Evolutionary conservation across 2,329 filamentous ascomycete species (phyloP).

Genomic region (Fusarium sp.): DNA sequence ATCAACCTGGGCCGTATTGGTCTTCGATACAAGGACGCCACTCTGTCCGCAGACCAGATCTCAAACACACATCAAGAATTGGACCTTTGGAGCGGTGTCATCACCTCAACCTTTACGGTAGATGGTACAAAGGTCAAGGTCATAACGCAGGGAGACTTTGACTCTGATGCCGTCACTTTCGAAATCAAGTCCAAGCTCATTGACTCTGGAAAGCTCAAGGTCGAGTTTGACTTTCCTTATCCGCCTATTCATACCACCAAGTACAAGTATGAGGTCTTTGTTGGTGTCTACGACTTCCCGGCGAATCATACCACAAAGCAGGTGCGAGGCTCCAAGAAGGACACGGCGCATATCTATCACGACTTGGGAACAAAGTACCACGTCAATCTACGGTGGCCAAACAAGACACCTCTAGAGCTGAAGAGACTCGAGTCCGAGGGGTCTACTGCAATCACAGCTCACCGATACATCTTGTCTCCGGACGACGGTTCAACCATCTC

Average conservation of each 20-base stretch:
- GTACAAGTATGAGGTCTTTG: slow-evolving; percentile 58
- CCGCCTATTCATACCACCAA: slow-evolving; percentile 51
- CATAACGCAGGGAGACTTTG: slow-evolving; percentile 51
- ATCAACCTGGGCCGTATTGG: slow-evolving; percentile 57
- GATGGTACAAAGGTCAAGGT: slow-evolving; percentile 47
- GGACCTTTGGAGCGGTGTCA: slow-evolving; percentile 36
- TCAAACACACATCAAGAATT: slow-evolving; percentile 43
- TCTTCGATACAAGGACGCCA: slow-evolving; percentile 47
- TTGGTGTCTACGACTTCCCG: slow-evolving; percentile 52
- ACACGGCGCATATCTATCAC: slow-evolving; percentile 49
- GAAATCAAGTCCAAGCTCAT: slow-evolving; percentile 51
- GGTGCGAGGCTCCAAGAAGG: not conserved
- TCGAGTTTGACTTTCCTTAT: slow-evolving; percentile 57
- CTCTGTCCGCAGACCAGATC: slow-evolving; percentile 44
- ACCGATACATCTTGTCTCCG: slow-evolving; percentile 47
- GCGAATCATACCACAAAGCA: slow-evolving; percentile 51
- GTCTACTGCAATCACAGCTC: slow-evolving; percentile 41
- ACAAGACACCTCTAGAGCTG: slow-evolving; percentile 24
- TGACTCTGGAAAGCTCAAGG: slow-evolving; percentile 44
- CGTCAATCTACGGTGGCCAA: slow-evolving; percentile 51
- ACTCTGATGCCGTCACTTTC: slow-evolving; percentile 51
- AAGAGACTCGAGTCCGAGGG: slow-evolving; percentile 33
- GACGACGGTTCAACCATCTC: slow-evolving; percentile 19
- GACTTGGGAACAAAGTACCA: slow-evolving; percentile 52
- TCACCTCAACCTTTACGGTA: slow-evolving; percentile 51